Conservation (phyloP, 225 moss, liverwort and hornwort genomes). For the Pleurozium schreberi region DNA sequence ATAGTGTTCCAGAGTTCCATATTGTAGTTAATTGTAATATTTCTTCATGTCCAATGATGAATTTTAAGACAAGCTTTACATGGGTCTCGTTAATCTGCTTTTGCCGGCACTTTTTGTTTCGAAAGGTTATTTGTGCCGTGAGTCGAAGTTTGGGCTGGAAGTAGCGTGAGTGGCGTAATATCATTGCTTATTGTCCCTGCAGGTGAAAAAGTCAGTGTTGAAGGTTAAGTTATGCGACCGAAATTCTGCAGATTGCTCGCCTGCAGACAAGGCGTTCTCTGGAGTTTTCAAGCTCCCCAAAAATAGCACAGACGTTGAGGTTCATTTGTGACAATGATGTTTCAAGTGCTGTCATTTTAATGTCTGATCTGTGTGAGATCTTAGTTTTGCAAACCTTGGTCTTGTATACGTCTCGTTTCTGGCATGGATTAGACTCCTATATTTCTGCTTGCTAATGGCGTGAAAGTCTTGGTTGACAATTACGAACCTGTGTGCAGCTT, state of each 20-base stretch:
- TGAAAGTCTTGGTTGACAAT: background rate
- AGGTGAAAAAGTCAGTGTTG: conserved; percentile 63
- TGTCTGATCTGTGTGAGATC: background rate
- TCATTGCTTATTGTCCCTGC: background rate
- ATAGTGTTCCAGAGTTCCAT: background rate
- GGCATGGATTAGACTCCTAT: background rate
- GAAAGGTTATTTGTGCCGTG: background rate
- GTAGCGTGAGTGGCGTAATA: background rate
- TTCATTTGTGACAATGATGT: background rate
- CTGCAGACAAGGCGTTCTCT: conserved; percentile 15
- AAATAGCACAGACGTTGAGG: conserved; percentile 71
- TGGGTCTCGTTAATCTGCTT: background rate
- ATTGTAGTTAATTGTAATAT: background rate
- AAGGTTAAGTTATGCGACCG: conserved; percentile 61
- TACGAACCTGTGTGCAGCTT: conserved; percentile 33
- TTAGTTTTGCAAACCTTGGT: background rate
- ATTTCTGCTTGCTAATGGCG: background rate
- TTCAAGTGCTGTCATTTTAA: background rate
- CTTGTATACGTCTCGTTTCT: background rate
- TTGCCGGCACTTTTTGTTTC: background rate
- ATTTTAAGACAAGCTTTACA: background rate
- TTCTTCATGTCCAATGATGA: background rate
- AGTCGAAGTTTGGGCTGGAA: background rate
- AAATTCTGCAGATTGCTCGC: conserved; percentile 34
- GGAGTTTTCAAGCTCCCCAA: conserved; percentile 44